Evolutionary conservation across 2,329 filamentous ascomycete species (phyloP).

Genomic region (Colletotrichum kahawae): DNA sequence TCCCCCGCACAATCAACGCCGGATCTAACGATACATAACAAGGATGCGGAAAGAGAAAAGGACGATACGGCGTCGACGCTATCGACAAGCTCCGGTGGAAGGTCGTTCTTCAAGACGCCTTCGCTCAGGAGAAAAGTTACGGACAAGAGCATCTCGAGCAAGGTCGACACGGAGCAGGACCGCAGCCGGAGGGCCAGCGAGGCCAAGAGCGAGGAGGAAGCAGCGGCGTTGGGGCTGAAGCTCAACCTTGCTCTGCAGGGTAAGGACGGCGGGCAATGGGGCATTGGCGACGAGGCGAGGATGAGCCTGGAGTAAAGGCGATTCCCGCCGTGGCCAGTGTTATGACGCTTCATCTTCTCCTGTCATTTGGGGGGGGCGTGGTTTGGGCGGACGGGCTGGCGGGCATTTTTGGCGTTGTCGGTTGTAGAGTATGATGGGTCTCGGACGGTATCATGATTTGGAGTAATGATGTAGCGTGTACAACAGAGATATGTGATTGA

Average conservation of each 20-base stretch:
- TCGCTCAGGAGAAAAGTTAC: slow-evolving; percentile 44
- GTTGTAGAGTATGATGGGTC: slow-evolving; percentile 1
- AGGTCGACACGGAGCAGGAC: slow-evolving; percentile 37
- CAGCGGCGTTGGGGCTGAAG: slow-evolving; percentile 45
- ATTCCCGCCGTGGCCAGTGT: background rate
- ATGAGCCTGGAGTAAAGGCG: slow-evolving; percentile 75
- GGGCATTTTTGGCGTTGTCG: slow-evolving; percentile 13
- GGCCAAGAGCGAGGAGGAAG: slow-evolving; percentile 47
- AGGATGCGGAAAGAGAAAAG: slow-evolving; percentile 26
- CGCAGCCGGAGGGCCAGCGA: slow-evolving; percentile 42
- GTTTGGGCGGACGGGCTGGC: background rate
- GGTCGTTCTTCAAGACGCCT: slow-evolving; percentile 47
- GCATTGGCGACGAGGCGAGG: slow-evolving; percentile 81
- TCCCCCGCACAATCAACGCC: slow-evolving; percentile 30
- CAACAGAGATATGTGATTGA: background rate
- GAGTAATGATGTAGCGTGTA: background rate
- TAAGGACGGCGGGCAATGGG: slow-evolving; percentile 69
- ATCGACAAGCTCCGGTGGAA: slow-evolving; percentile 48
- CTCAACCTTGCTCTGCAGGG: slow-evolving; percentile 59
- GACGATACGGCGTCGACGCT: slow-evolving; percentile 51
- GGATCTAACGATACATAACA: slow-evolving; percentile 8
- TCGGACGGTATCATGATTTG: background rate
- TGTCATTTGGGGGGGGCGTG: background rate
- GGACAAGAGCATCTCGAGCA: slow-evolving; percentile 29
- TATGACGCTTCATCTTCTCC: background rate